A percentile compares a stretch with the other conserved stretches of the same genome.
Evolutionary conservation across 1,284 basidiomycete genomes (phyloP).

Genomic region (Pseudozyma sp.): DNA sequence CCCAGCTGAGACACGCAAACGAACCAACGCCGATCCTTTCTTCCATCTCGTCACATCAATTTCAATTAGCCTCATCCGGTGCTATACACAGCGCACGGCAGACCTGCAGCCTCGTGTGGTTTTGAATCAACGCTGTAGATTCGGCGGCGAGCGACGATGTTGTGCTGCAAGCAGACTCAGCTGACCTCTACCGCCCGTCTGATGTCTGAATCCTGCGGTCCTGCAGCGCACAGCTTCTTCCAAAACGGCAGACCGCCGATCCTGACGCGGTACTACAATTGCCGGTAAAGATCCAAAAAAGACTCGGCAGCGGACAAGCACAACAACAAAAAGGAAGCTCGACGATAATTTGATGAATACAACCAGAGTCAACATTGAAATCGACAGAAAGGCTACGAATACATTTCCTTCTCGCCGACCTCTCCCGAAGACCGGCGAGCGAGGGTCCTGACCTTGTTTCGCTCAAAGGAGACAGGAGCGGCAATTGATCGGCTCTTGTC

Average conservation of each 20-base stretch:
- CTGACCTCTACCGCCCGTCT: too few relatives aligned
- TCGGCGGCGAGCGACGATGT: too few relatives aligned
- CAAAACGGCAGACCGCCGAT: constrained; percentile 8
- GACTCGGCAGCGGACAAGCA: not conserved
- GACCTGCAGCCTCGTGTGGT: too few relatives aligned
- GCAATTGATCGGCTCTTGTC: too few relatives aligned
- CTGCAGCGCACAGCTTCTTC: constrained; percentile 7
- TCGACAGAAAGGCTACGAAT: not conserved
- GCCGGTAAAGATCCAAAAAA: not conserved
- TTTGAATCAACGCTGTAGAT: too few relatives aligned
- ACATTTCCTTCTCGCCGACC: constrained; percentile 19
- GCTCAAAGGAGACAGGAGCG: not conserved
- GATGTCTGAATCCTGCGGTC: not conserved
- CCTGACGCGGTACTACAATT: not conserved
- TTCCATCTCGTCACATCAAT: too few relatives aligned
- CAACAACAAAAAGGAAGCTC: not conserved
- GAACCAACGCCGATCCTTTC: constrained; percentile 5
- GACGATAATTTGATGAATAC: too few relatives aligned
- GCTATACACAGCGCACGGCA: too few relatives aligned
- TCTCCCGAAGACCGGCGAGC: constrained; percentile 25
- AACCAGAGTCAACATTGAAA: not conserved
- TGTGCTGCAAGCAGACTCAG: too few relatives aligned
- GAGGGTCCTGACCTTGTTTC: constrained; percentile 3
- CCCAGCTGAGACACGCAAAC: constrained; percentile 1
- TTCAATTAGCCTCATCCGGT: too few relatives aligned